Evolutionary conservation across 75 land plant genomes (phyloP).

Genomic region (Pinus taeda): DNA sequence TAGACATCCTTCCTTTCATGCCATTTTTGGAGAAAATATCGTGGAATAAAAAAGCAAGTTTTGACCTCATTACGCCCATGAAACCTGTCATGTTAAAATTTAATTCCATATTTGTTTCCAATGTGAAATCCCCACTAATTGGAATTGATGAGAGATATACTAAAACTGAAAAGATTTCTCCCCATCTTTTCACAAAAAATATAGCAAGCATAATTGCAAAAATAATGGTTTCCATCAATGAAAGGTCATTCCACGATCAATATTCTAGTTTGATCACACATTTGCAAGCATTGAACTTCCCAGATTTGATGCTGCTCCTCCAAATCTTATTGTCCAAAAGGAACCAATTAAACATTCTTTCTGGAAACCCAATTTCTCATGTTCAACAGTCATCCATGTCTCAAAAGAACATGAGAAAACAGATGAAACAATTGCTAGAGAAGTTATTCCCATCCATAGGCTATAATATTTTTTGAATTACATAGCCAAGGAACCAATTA

Average conservation of each 20-base stretch:
- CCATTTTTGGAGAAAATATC: too few species aligned
- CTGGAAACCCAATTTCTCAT: conserved; percentile 78
- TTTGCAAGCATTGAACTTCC: conserved; percentile 74
- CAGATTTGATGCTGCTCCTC: conserved; percentile 55
- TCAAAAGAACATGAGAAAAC: conserved; percentile 70
- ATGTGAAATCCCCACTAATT: too few species aligned
- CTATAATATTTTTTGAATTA: conserved; percentile 28
- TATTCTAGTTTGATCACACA: conserved; percentile 36
- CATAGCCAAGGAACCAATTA: conserved; percentile 58
- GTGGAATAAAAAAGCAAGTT: too few species aligned
- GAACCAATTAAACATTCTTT: conserved; percentile 44
- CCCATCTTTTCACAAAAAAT: conserved; percentile 38
- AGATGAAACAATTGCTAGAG: conserved; percentile 48
- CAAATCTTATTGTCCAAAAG: conserved; percentile 19
- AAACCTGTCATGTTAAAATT: too few species aligned
- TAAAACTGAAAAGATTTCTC: neutral
- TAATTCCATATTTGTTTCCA: too few species aligned
- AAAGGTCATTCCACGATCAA: conserved; percentile 25
- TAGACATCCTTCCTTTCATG: too few species aligned
- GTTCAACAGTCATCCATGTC: conserved; percentile 81
- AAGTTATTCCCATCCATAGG: conserved; percentile 43
- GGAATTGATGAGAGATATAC: too few species aligned
- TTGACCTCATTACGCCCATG: too few species aligned
- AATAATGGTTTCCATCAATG: conserved; percentile 37
- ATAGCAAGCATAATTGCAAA: conserved; percentile 38